Conservation (phyloP, 1,139 yeast species). For the Pichia sp. region DNA sequence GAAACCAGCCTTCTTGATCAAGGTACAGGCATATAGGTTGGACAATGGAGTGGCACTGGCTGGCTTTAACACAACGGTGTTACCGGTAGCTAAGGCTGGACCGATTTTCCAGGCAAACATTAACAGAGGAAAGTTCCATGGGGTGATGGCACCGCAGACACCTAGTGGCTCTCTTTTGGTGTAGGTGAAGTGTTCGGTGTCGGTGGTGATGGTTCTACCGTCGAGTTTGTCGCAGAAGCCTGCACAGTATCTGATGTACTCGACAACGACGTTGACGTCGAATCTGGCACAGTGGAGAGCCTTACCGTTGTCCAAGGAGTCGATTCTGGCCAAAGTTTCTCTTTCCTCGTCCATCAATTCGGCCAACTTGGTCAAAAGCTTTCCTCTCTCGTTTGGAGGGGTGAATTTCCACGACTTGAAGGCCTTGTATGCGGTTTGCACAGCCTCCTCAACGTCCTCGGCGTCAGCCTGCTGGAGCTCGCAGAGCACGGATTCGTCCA, state of each 20-base stretch:
- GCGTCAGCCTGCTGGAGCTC: conserved; percentile 52
- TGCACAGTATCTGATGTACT: conserved; percentile 64
- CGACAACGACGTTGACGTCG: conserved; percentile 56
- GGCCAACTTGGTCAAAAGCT: conserved; percentile 58
- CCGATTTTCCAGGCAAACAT: conserved; percentile 86
- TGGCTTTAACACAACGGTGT: conserved; percentile 72
- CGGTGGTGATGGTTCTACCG: conserved; percentile 67
- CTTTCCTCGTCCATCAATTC: conserved; percentile 57
- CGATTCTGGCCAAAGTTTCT: conserved; percentile 63
- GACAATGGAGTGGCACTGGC: conserved; percentile 84
- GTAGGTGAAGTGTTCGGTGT: conserved; percentile 56
- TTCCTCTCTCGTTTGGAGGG: conserved; percentile 54
- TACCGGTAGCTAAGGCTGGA: conserved; percentile 80
- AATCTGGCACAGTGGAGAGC: conserved; percentile 51
- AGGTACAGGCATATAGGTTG: conserved; percentile 59
- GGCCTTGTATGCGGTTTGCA: conserved; percentile 52
- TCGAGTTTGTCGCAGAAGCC: conserved; percentile 78
- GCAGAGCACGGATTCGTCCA: conserved; percentile 53
- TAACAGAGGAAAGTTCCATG: conserved; percentile 85
- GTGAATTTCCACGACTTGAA: conserved; percentile 44
- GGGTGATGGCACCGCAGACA: conserved; percentile 78
- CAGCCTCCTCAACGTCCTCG: conserved; percentile 58
- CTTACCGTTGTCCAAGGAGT: conserved; percentile 81
- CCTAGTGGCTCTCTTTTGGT: conserved; percentile 65
- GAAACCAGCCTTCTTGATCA: conserved; percentile 65